Base-by-base conservation (phyloP, 768 basidiomycete species). In the Lactifluus rugatus region DNA sequence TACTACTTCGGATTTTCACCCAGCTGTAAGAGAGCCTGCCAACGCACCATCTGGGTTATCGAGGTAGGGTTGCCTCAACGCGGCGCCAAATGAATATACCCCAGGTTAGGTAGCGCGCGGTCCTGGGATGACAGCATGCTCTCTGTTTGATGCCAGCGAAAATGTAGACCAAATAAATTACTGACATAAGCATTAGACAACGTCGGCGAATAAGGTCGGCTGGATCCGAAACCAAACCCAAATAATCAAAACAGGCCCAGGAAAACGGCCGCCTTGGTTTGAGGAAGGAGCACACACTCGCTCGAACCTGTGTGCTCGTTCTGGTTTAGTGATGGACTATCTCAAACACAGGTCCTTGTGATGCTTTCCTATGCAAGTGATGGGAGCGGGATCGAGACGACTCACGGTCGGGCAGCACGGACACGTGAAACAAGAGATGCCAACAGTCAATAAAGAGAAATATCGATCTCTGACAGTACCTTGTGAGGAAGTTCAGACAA, bases 111-210 rank as follows among this genome's bases (percentile, higher is more conserved):
- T n/a, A n/a, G n/a, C n/a, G n/a, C n/a, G n/a, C n/a, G n/a, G 32
- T 34, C 53, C 17, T 17, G 32, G 32, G 14, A 10, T 34, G 26
- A 45, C 21, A 21, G 47, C 26, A 16, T 31, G 28, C 28, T 31
- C 28, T 31, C 41, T 42, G 55, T 41, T 19, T 16, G 2, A 10
- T 45, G 19, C 37, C 28, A 34, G 26, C 25, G 9, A 21, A 37
- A 31, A 16, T 11, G 39, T 26, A 44, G 19, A n/a, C 9, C 54
- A 48, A 39, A 48, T 41, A 42, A 49, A 23, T 41, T 41, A 42
- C 46, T 48, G 58, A 54, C 53, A 49, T 54, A 47, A 50, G 54
- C 39, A 41, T 50, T 54, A 26, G 58, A 51, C 48, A 28, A 36
- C 16, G 28, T 44, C 42, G 13, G 47, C 19, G 14, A 42, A 32